Evolutionary conservation across 805 yeast genomes (phyloP).

Genomic region (Cyberlindnera bimundalis): DNA sequence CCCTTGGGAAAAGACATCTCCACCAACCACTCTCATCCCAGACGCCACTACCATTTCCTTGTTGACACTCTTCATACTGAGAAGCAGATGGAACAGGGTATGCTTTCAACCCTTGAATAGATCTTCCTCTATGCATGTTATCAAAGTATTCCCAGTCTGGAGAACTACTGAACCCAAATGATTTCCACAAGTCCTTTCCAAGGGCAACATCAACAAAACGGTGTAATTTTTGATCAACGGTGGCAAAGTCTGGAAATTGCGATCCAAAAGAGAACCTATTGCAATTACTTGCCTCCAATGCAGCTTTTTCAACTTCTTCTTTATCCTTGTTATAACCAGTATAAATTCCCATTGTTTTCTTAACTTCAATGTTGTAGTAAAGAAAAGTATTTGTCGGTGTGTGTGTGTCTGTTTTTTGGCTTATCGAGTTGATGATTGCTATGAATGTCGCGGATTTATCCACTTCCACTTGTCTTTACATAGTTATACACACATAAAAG

Average conservation of each 20-base stretch:
- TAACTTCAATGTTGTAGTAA: too few species aligned
- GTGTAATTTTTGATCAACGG: conserved; percentile 6
- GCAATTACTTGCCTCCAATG: neutral
- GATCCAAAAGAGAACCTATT: neutral
- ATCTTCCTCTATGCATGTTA: conserved; percentile 14
- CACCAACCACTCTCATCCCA: conserved; percentile 89
- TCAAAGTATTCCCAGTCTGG: conserved; percentile 16
- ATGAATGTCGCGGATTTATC: too few species aligned
- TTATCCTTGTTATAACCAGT: conserved; percentile 14
- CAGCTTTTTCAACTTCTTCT: conserved; percentile 16
- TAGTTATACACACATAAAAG: too few species aligned
- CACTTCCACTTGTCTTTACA: too few species aligned
- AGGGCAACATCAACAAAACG: conserved; percentile 8
- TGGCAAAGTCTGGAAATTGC: conserved; percentile 12
- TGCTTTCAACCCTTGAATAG: conserved; percentile 42
- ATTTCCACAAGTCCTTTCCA: conserved; percentile 7
- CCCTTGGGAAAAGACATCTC: conserved; percentile 83
- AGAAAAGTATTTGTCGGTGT: too few species aligned
- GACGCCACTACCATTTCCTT: conserved; percentile 61
- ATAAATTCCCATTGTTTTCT: conserved; percentile 20
- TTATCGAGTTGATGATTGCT: too few species aligned
- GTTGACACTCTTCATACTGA: conserved; percentile 61
- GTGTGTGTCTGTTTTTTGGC: too few species aligned
- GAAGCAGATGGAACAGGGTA: conserved; percentile 56
- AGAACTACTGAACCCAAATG: conserved; percentile 5